Percentiles rank a stretch among this genome's conserved stretches.
These are phyloP conservation scores for Erythrophleum ivorense DNA, from an alignment of 331 rosid genomes.

Conservation along the genomic window DNA sequence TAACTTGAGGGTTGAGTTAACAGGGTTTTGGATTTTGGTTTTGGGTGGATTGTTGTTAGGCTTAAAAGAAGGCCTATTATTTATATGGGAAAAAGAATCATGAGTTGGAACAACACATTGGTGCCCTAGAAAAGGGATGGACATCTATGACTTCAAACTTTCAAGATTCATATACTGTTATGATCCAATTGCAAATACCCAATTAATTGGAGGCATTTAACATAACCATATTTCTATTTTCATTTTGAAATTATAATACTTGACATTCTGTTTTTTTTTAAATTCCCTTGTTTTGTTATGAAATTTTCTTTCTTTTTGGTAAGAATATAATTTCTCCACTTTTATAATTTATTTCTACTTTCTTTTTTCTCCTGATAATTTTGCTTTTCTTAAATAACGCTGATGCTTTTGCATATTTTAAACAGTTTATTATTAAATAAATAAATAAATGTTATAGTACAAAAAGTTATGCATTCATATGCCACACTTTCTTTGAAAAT, in stretches of 20 bases:
- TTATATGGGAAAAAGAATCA: neutral
- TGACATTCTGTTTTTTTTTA: neutral
- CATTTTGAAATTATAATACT: neutral
- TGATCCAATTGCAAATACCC: neutral
- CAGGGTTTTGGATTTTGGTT: slow-evolving; percentile 11
- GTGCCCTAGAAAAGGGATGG: slow-evolving; percentile 8
- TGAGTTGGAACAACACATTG: slow-evolving; percentile 28
- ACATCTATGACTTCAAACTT: neutral
- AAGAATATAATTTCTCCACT: neutral
- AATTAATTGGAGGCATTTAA: neutral
- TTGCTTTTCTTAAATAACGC: too few relatives aligned
- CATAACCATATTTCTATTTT: neutral
- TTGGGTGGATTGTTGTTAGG: slow-evolving; percentile 26
- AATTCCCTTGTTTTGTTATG: too few relatives aligned
- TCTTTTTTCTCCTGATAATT: neutral
- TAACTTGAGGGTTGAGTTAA: slow-evolving; percentile 55
- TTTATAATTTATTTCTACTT: neutral
- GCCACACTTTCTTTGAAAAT: too few relatives aligned
- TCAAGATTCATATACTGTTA: slow-evolving; percentile 1
- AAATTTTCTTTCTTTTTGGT: neutral
- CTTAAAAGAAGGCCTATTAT: slow-evolving; percentile 3
- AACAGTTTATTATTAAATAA: too few relatives aligned
- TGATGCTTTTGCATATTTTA: too few relatives aligned
- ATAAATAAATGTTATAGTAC: too few relatives aligned
- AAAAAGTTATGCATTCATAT: too few relatives aligned